Evolutionary conservation across 2,329 filamentous ascomycete species (phyloP).

Genomic region (Orbilia quercus): DNA sequence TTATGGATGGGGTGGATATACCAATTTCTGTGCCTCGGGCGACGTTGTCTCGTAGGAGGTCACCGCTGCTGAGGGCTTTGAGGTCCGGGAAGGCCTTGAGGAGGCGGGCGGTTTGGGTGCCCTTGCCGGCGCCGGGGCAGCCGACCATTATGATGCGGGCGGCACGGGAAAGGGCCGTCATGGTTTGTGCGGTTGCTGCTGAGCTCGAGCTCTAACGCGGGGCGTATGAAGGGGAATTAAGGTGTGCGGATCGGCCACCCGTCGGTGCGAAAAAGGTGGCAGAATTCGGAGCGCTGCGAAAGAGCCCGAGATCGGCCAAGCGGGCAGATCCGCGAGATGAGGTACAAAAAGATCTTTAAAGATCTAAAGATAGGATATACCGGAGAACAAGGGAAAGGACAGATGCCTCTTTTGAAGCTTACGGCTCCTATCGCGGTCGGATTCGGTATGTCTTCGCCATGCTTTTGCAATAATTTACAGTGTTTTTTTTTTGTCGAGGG

Average conservation of each 20-base stretch:
- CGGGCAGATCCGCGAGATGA: not conserved
- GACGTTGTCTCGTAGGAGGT: constrained; percentile 91
- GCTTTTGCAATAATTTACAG: not conserved
- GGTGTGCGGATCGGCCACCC: too few relatives aligned
- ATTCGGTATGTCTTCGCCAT: constrained; percentile 45
- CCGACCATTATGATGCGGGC: constrained; percentile 95
- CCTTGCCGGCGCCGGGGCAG: constrained; percentile 96
- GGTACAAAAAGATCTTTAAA: too few relatives aligned
- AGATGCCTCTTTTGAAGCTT: not conserved
- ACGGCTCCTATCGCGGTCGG: constrained; percentile 36
- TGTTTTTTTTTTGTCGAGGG: constrained; percentile 1
- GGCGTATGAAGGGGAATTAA: not conserved
- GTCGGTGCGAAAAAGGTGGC: not conserved
- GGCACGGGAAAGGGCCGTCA: constrained; percentile 65
- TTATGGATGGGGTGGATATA: constrained; percentile 32
- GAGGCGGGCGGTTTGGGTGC: constrained; percentile 91
- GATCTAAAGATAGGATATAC: too few relatives aligned
- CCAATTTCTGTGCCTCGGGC: constrained; percentile 48
- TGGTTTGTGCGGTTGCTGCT: constrained; percentile 5
- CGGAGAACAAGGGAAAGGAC: too few relatives aligned
- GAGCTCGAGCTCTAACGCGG: not conserved
- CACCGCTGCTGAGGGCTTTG: constrained; percentile 90
- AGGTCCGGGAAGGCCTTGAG: constrained; percentile 88
- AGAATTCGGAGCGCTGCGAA: not conserved
- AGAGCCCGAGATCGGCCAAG: constrained; percentile 32